Conservation (phyloP, 768 basidiomycete genomes). For the Lentinula edodes region DNA sequence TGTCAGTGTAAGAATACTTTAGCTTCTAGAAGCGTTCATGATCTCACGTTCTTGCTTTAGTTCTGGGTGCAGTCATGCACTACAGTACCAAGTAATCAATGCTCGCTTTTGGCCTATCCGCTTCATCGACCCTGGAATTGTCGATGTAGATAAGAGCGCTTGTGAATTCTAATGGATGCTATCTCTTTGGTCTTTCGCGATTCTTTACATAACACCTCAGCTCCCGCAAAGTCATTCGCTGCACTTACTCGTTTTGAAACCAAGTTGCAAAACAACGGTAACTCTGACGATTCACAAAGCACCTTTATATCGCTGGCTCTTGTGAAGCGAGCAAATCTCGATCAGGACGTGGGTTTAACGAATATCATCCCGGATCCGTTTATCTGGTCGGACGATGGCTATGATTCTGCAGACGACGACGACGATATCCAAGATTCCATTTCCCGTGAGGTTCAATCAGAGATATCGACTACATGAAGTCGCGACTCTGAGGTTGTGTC, state of each 20-base stretch:
- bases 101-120: conserved; percentile 16
- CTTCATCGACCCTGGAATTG: conserved; percentile 8
- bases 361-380: conserved; percentile 7
- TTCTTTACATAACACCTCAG: not conserved
- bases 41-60: conserved; percentile 3
- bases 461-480: not conserved
- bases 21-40: too few relatives aligned
- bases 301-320: conserved; percentile 5
- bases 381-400: conserved; percentile 12
- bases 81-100: conserved; percentile 2
- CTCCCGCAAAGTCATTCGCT: not conserved
- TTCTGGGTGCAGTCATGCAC: conserved; percentile 12
- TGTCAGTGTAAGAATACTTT: conserved; percentile 10
- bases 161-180: conserved; percentile 10
- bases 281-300: conserved; percentile 11
- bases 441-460: not conserved
- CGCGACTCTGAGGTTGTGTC: too few relatives aligned
- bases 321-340: not conserved
- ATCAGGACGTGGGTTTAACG: not conserved
- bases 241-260: conserved; percentile 12
- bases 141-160: not conserved
- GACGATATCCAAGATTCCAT: not conserved
- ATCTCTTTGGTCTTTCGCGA: conserved; percentile 13
- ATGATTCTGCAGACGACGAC: conserved; percentile 10
- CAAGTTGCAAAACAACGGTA: conserved; percentile 9